A percentile compares a stretch with the other conserved stretches of the same genome.
These are phyloP conservation scores for Venturia pyrina DNA, from an alignment of 2,329 filamentous ascomycete genomes.

Conservation along the genomic window DNA sequence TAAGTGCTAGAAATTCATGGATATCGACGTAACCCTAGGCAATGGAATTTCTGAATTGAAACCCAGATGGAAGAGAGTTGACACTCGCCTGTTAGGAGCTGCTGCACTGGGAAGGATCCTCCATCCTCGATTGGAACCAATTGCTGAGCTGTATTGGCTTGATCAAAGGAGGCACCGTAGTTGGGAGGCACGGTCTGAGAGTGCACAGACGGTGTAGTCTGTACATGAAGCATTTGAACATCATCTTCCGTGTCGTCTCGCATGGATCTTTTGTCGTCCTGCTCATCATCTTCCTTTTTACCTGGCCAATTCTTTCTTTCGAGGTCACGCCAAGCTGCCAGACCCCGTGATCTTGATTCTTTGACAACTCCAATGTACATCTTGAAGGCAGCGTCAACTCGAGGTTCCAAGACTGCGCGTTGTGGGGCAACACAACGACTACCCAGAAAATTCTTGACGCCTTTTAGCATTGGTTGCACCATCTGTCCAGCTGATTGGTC, in stretches of 20 bases:
- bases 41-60: background rate
- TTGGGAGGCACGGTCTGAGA: background rate
- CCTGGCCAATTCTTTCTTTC: background rate
- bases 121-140: background rate
- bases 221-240: background rate
- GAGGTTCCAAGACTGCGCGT: background rate
- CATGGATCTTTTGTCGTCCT: background rate
- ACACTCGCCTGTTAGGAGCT: background rate
- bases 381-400: background rate
- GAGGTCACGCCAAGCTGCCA: background rate
- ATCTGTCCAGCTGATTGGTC: background rate
- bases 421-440: background rate
- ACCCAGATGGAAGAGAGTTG: background rate
- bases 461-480: background rate
- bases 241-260: background rate
- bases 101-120: background rate
- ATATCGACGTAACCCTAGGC: background rate
- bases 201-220: background rate
- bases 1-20: background rate
- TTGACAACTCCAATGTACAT: background rate
- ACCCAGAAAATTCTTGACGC: background rate
- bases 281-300: background rate
- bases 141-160: background rate
- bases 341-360: background rate
- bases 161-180: background rate